phyloP scores from a whole-genome alignment of 768 basidiomycete genomes.

The Tubosaeta sp. region DNA sequence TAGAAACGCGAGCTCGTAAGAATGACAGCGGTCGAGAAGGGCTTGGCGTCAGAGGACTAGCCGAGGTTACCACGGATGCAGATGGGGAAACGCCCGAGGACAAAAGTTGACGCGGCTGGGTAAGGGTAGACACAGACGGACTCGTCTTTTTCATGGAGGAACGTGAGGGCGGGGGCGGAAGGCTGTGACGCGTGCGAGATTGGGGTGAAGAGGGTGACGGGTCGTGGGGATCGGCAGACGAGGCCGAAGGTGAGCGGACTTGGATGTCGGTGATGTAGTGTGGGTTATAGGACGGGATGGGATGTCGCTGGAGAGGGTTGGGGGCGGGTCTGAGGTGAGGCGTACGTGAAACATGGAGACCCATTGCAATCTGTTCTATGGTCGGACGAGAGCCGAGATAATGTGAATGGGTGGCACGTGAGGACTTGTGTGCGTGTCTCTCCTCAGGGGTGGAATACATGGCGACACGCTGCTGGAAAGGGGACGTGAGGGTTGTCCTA shows the following conservation, averaged over 20 bases:
- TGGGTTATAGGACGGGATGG: conserved; percentile 14
- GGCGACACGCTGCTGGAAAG: conserved; percentile 28
- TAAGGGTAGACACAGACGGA: conserved; percentile 18
- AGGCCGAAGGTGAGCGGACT: conserved; percentile 15
- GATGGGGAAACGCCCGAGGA: conserved; percentile 21
- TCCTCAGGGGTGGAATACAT: conserved; percentile 44
- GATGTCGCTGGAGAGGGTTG: conserved; percentile 17
- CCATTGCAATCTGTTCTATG: conserved; percentile 78
- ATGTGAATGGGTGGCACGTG: conserved; percentile 37
- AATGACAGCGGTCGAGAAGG: conserved; percentile 31
- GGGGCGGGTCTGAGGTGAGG: conserved; percentile 55
- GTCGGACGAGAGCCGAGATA: conserved; percentile 51
- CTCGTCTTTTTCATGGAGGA: conserved; percentile 62
- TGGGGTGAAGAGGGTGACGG: conserved; percentile 21
- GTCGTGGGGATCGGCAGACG: conserved; percentile 17
- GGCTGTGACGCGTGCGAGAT: conserved; percentile 24
- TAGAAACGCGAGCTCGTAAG: conserved; percentile 49
- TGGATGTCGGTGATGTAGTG: conserved; percentile 23
- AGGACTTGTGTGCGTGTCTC: conserved; percentile 25
- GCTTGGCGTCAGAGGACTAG: conserved; percentile 20
- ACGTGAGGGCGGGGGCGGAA: conserved; percentile 55
- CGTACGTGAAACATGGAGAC: conserved; percentile 70
- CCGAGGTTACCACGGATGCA: conserved; percentile 37
- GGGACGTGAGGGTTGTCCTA: conserved; percentile 7
- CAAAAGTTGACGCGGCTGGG: conserved; percentile 13